A percentile compares a stretch with the other conserved stretches of the same genome.
Evolutionary conservation across 352 stramenopile species (phyloP).

Genomic region (Phytophthora megakarya): DNA sequence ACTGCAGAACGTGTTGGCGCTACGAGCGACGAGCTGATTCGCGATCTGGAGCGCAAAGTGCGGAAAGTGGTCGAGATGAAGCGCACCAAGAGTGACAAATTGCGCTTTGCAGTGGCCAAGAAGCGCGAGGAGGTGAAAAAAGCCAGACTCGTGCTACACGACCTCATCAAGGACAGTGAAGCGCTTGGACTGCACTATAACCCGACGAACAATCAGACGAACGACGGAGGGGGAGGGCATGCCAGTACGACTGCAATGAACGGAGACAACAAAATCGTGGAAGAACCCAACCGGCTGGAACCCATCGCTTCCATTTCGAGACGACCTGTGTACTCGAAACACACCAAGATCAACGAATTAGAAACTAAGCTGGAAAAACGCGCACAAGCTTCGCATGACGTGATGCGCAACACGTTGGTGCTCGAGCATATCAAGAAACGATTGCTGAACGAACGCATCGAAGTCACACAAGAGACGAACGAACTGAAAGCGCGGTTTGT

Average conservation of each 20-base stretch:
- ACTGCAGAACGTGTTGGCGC: conserved; percentile 53
- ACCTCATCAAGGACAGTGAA: conserved; percentile 78
- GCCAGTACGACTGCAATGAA: neutral
- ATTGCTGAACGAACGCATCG: conserved; percentile 56
- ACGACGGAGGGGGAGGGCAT: conserved; percentile 12
- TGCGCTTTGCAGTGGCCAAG: conserved; percentile 67
- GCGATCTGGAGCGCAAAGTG: conserved; percentile 75
- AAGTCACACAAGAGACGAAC: conserved; percentile 59
- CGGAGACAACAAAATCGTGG: conserved; percentile 32
- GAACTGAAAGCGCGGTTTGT: conserved; percentile 64
- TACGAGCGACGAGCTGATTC: conserved; percentile 81
- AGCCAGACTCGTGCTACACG: conserved; percentile 66
- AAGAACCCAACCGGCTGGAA: conserved; percentile 64
- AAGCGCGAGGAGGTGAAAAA: conserved; percentile 72
- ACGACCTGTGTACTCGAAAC: conserved; percentile 82
- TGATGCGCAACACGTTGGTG: conserved; percentile 67
- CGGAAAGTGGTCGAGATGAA: conserved; percentile 84
- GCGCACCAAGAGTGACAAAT: conserved; percentile 72
- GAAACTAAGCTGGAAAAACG: conserved; percentile 67
- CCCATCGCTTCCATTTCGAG: conserved; percentile 77
- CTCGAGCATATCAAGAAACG: conserved; percentile 86
- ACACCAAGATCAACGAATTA: conserved; percentile 81
- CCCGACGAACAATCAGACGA: conserved; percentile 26
- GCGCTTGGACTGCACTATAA: conserved; percentile 70
- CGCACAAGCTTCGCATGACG: conserved; percentile 59